Evolutionary conservation across 139 green algal genomes (phyloP), one percentile per base, ranked within the genome.

Genomic region (Astrephomene gubernaculifera): DNA sequence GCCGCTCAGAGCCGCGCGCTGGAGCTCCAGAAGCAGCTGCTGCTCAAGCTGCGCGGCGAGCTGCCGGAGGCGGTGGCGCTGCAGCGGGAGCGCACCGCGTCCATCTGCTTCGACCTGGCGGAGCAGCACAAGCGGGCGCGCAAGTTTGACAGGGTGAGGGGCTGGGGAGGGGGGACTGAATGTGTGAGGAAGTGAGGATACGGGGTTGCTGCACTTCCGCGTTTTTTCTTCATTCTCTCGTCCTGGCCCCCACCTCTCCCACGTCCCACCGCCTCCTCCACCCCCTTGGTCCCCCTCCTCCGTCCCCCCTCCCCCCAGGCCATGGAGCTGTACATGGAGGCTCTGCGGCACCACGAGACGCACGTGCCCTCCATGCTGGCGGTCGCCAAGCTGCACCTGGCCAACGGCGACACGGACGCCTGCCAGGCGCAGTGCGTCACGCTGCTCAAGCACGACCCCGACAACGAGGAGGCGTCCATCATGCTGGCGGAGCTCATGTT

Each of bases 401-500:
- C 86, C 21, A 71, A 79, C 27, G 91, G 94, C 19, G 85, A 97
- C 74, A 88, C 86, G 71, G 90, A 94, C 39, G 80, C 67, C 3
- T 90, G 83, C 71, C 85, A 92, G 83, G 39, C 74, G 41, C 87
- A 94, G 75, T 96, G 93, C 72, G 80, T 88, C 38, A 61, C 71
- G 24, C 86, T 97, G 53, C 91, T 97, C 71, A 88, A 93, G 63
- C 43, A 85, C 9, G 88, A 97, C 64, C 91, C 93, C 25, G 89
- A 94, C 75, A 92, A 96, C 82, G 91, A 95, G 71, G 92, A 96
- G 83, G 94, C 92, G 2, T 83, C 80, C 38, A 89, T 95, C 85
- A 95, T 97, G 91, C 87, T 97, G 78, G 94, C 93, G n/a, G 94
- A 97, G 90, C 86, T 96, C 54, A 95, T 96, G 91, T 92, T 93